These are phyloP conservation scores for Garcia nutans DNA, from an alignment of 345 rosid genomes.

Conservation along the genomic window DNA sequence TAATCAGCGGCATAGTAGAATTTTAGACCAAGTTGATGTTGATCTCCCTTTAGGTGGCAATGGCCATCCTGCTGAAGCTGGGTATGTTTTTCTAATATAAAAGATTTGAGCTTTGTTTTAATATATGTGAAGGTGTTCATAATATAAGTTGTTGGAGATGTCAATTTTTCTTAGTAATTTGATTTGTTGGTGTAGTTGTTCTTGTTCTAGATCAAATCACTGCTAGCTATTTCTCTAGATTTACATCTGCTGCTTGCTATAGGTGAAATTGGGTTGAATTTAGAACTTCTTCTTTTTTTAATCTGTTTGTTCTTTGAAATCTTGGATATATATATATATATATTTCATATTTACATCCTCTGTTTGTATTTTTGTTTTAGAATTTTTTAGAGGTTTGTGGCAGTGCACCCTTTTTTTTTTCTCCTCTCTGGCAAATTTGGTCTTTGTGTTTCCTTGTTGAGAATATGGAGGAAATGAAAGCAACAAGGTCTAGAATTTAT, in stretches of 20 bases:
- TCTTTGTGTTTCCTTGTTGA: background rate
- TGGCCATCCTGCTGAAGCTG: conserved; percentile 65
- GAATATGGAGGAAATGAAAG: background rate
- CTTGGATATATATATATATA: background rate
- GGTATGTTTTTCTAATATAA: conserved; percentile 39
- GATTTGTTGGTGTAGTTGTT: background rate
- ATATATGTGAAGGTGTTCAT: too few relatives aligned
- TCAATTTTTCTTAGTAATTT: background rate
- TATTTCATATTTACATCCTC: background rate
- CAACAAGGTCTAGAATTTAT: background rate
- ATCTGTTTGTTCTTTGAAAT: background rate
- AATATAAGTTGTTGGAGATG: too few relatives aligned
- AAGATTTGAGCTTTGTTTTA: background rate
- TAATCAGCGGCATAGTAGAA: conserved; percentile 61
- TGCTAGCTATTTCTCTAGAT: background rate
- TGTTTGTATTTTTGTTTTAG: background rate
- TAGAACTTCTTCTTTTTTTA: background rate
- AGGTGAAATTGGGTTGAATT: background rate
- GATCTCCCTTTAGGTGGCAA: conserved; percentile 76
- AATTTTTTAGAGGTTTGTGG: background rate
- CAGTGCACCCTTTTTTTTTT: too few relatives aligned
- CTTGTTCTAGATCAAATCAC: conserved; percentile 3
- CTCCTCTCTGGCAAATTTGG: background rate
- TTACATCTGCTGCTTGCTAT: background rate
- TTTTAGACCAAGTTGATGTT: conserved; percentile 56